Evolutionary conservation across 2,329 filamentous ascomycete species (phyloP).

Genomic region (Aspergillus sp.): DNA sequence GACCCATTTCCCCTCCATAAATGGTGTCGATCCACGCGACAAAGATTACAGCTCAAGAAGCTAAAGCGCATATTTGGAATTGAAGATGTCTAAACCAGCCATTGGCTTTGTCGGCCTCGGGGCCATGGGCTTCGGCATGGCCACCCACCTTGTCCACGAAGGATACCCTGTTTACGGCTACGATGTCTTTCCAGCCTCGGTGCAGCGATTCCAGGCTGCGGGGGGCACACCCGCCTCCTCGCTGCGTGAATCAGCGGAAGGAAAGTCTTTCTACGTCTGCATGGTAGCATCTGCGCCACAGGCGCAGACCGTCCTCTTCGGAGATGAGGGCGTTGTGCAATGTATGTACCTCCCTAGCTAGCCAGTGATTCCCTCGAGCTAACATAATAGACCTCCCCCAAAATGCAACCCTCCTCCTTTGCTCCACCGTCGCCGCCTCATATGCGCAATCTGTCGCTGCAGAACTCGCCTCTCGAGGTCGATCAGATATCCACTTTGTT

Average conservation of each 20-base stretch:
- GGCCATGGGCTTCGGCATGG: conserved; percentile 83
- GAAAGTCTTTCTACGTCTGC: conserved; percentile 64
- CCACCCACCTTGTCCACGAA: conserved; percentile 67
- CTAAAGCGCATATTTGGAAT: too few relatives aligned
- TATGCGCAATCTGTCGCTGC: conserved; percentile 64
- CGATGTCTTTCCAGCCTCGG: conserved; percentile 68
- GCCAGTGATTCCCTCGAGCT: not conserved
- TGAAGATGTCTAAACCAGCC: conserved; percentile 48
- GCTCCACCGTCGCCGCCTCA: conserved; percentile 69
- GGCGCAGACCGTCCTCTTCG: conserved; percentile 66
- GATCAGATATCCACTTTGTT: conserved; percentile 66
- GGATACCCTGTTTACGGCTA: conserved; percentile 70
- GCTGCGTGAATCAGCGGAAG: conserved; percentile 62
- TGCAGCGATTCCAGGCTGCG: conserved; percentile 64
- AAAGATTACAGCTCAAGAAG: too few relatives aligned
- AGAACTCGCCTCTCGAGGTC: conserved; percentile 55
- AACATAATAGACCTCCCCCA: conserved; percentile 48
- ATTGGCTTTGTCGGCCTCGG: conserved; percentile 74
- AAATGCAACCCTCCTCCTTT: conserved; percentile 64
- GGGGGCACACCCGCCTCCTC: conserved; percentile 63
- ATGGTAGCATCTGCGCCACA: conserved; percentile 77
- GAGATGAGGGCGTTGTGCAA: conserved; percentile 53
- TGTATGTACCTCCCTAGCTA: conserved; percentile 19
- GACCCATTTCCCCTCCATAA: not conserved
- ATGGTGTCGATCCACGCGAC: not conserved